phyloP scores from a whole-genome alignment of 352 stramenopile species.

The Globisporangium recalcitrans region DNA sequence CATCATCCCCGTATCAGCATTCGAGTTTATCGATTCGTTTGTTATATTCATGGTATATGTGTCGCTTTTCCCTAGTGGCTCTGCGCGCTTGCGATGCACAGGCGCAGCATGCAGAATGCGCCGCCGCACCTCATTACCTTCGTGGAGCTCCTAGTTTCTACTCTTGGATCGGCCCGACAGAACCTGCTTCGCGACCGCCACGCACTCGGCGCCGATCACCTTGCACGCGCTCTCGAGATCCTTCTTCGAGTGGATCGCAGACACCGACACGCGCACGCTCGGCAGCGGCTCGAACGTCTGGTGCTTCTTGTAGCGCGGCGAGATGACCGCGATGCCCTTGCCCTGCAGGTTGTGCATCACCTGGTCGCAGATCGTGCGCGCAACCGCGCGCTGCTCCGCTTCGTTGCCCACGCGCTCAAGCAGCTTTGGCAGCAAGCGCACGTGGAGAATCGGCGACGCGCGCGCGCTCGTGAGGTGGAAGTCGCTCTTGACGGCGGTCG shows the following conservation, averaged over 20 bases:
- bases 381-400: constrained; percentile 41
- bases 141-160: constrained; percentile 6
- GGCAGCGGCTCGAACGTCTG: constrained; percentile 55
- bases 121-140: neutral
- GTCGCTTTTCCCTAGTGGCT: neutral
- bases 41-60: neutral
- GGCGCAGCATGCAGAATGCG: neutral
- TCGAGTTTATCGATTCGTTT: neutral
- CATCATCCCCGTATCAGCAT: too few species aligned
- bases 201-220: constrained; percentile 49
- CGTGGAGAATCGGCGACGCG: constrained; percentile 67
- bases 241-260: constrained; percentile 54
- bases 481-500: constrained; percentile 26
- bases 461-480: constrained; percentile 55
- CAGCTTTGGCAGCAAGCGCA: constrained; percentile 47
- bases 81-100: neutral
- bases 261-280: constrained; percentile 74
- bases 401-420: constrained; percentile 33
- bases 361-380: constrained; percentile 55
- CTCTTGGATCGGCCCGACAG: constrained; percentile 26
- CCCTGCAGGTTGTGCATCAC: constrained; percentile 56
- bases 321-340: constrained; percentile 69
- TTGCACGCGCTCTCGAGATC: constrained; percentile 56
- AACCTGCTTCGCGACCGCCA: constrained; percentile 42
- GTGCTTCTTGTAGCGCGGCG: constrained; percentile 64